A percentile compares a stretch with the other conserved stretches of the same genome.
These are phyloP conservation scores for Wilcoxina mikolae DNA, from an alignment of 495 filamentous ascomycete species.

Conservation along the genomic window DNA sequence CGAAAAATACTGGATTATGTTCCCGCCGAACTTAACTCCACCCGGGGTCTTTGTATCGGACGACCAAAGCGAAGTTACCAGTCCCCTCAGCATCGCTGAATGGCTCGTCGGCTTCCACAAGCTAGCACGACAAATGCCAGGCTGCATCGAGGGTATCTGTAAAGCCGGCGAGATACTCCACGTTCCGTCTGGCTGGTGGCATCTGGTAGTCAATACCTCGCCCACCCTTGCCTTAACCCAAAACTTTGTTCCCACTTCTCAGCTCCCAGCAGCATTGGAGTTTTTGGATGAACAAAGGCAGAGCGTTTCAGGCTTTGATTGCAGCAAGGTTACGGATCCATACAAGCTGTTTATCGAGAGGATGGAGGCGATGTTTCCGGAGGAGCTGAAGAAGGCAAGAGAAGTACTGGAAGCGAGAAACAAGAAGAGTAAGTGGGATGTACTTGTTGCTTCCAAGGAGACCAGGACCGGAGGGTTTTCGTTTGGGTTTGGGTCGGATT, in stretches of 20 bases:
- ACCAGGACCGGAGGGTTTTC: conserved; percentile 46
- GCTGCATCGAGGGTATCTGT: conserved; percentile 80
- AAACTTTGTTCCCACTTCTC: conserved; percentile 77
- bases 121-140: conserved; percentile 62
- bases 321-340: conserved; percentile 52
- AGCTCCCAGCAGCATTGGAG: conserved; percentile 57
- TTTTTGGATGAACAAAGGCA: conserved; percentile 73
- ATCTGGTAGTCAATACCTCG: conserved; percentile 81
- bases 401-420: conserved; percentile 51
- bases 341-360: conserved; percentile 60
- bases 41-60: conserved; percentile 85
- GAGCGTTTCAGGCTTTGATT: conserved; percentile 71
- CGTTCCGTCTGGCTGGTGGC: conserved; percentile 91
- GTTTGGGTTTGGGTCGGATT: conserved; percentile 54
- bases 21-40: conserved; percentile 57
- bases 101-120: conserved; percentile 85
- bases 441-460: conserved; percentile 42
- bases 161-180: conserved; percentile 77
- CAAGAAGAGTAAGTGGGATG: conserved; percentile 82
- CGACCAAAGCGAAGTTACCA: conserved; percentile 89
- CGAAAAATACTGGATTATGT: conserved; percentile 97
- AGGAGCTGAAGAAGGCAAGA: conserved; percentile 48
- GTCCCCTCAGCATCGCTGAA: conserved; percentile 86
- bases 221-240: conserved; percentile 81
- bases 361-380: conserved; percentile 48